phyloP scores from a whole-genome alignment of 805 yeast species.

The Tetrapisispora pingtungensis region DNA sequence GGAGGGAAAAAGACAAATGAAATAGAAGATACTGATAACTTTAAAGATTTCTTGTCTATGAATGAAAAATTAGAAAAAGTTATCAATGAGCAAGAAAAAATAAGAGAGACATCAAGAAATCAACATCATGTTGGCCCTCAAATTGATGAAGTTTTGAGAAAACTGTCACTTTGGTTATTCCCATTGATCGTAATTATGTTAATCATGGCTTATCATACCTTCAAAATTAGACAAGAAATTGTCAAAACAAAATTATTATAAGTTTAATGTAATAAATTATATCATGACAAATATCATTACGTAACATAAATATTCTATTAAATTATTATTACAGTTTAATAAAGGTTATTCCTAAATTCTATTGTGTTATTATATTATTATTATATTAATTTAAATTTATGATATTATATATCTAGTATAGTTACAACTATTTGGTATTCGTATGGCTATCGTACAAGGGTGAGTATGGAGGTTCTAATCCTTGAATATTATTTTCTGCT shows the following conservation, averaged over 20 bases:
- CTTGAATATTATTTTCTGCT: conserved; percentile 35
- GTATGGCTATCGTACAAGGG: background rate
- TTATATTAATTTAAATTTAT: background rate
- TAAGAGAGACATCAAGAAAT: conserved; percentile 20
- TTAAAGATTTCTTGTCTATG: conserved; percentile 20
- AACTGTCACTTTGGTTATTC: conserved; percentile 22
- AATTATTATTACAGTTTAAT: background rate
- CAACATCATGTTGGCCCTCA: conserved; percentile 14
- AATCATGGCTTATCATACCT: conserved; percentile 29
- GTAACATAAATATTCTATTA: too few relatives aligned
- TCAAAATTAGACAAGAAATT: conserved; percentile 28
- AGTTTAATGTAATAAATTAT: background rate
- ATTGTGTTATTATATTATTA: background rate
- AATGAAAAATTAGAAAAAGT: conserved; percentile 24
- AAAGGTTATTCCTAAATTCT: too few relatives aligned
- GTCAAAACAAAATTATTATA: conserved; percentile 27
- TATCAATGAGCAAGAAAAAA: conserved; percentile 23
- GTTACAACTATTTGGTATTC: background rate
- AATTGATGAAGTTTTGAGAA: conserved; percentile 25
- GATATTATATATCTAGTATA: background rate
- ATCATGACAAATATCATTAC: background rate
- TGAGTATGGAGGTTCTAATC: conserved; percentile 37
- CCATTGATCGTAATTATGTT: conserved; percentile 24
- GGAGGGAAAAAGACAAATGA: conserved; percentile 1
- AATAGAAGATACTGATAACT: conserved; percentile 7